A percentile compares a stretch with the other conserved stretches of the same genome.
These are phyloP conservation scores for Polychaeton citri DNA, from an alignment of 2,329 filamentous ascomycete species.

Conservation along the genomic window DNA sequence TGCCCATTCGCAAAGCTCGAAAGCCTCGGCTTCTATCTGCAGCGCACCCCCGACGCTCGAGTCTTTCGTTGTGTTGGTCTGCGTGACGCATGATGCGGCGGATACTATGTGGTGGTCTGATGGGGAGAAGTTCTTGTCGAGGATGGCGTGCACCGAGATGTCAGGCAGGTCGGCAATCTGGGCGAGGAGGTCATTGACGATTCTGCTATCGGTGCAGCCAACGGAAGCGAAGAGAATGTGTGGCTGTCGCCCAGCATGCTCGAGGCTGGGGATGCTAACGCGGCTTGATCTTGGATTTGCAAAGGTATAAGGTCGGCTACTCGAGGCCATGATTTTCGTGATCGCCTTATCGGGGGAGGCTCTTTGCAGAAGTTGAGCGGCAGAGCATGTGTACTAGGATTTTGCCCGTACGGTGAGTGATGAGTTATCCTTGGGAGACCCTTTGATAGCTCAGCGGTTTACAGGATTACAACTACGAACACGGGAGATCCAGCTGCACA, in stretches of 20 bases:
- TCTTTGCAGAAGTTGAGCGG: not conserved
- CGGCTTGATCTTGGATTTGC: too few relatives aligned
- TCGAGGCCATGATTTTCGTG: not conserved
- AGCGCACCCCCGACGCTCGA: conserved; percentile 9
- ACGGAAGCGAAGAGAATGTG: conserved; percentile 23
- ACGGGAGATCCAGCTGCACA: too few relatives aligned
- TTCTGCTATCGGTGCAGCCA: conserved; percentile 18
- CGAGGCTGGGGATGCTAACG: too few relatives aligned
- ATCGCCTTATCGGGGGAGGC: not conserved
- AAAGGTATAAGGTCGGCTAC: not conserved
- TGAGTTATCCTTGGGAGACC: too few relatives aligned
- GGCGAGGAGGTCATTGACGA: conserved; percentile 20
- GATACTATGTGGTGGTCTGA: conserved; percentile 19
- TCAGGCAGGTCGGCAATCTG: conserved; percentile 18
- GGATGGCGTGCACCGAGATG: conserved; percentile 20
- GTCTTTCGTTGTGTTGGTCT: conserved; percentile 15
- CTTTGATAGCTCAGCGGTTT: too few relatives aligned
- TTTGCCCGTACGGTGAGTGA: too few relatives aligned
- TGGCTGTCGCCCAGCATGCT: conserved; percentile 8
- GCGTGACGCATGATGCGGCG: conserved; percentile 17
- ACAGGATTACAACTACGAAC: too few relatives aligned
- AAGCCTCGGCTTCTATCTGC: conserved; percentile 28
- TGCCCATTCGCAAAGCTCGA: conserved; percentile 74
- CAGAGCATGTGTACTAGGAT: not conserved
- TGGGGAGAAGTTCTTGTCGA: conserved; percentile 19